Evolutionary conservation across 805 yeast genomes (phyloP).

Genomic region (Candida manassasensis): DNA sequence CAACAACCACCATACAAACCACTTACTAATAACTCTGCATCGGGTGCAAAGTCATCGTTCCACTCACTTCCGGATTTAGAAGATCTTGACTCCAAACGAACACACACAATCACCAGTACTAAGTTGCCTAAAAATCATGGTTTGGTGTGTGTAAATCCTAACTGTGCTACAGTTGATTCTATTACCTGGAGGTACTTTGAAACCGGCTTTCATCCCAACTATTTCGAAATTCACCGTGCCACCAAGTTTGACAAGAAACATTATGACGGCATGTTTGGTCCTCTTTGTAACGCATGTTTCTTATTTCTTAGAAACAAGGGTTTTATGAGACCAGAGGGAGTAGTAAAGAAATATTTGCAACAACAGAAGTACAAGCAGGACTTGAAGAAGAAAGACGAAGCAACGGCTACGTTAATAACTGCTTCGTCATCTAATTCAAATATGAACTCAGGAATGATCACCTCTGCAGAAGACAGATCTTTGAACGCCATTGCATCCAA

Average conservation of each 20-base stretch:
- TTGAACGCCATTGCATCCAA: slow-evolving; percentile 14
- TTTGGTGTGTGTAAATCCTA: slow-evolving; percentile 35
- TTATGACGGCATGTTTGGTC: slow-evolving; percentile 45
- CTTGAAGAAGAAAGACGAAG: slow-evolving; percentile 25
- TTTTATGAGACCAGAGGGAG: slow-evolving; percentile 43
- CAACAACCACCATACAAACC: slow-evolving; percentile 36
- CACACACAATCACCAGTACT: slow-evolving; percentile 35
- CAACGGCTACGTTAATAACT: slow-evolving; percentile 6
- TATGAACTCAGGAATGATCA: slow-evolving; percentile 3
- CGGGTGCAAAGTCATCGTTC: slow-evolving; percentile 17
- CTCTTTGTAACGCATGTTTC: slow-evolving; percentile 44
- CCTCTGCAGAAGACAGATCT: slow-evolving; percentile 8
- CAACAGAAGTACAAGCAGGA: slow-evolving; percentile 40
- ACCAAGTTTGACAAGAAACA: slow-evolving; percentile 34
- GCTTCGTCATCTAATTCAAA: slow-evolving; percentile 6
- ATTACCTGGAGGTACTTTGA: slow-evolving; percentile 44
- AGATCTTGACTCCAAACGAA: slow-evolving; percentile 40
- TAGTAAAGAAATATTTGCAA: slow-evolving; percentile 41
- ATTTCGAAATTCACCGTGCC: slow-evolving; percentile 34
- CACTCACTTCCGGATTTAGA: slow-evolving; percentile 41
- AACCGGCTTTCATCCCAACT: slow-evolving; percentile 33
- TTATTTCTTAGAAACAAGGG: slow-evolving; percentile 39
- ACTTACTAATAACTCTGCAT: slow-evolving; percentile 11
- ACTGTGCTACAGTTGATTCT: slow-evolving; percentile 35
- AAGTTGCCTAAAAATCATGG: slow-evolving; percentile 38